These are phyloP conservation scores for Hypoxylon sp. DNA, from an alignment of 2,329 filamentous ascomycete genomes.

Conservation along the genomic window DNA sequence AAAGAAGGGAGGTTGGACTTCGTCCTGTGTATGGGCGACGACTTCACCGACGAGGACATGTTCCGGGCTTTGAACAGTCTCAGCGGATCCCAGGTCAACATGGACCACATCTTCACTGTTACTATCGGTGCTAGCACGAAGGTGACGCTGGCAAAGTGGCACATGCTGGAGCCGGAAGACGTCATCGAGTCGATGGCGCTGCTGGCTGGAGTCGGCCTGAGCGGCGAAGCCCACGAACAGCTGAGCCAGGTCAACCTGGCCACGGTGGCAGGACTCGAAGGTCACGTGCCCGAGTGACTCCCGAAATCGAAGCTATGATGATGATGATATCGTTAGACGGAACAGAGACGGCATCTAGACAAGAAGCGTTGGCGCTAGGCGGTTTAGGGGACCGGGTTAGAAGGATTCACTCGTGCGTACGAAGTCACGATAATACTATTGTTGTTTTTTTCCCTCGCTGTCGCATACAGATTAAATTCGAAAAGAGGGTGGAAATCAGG, in stretches of 20 bases:
- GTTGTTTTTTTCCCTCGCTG: not conserved
- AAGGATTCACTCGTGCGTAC: conserved; percentile 19
- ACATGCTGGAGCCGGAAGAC: conserved; percentile 86
- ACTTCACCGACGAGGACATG: conserved; percentile 97
- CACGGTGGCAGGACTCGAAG: conserved; percentile 61
- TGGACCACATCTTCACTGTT: conserved; percentile 82
- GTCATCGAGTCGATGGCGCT: conserved; percentile 75
- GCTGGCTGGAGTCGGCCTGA: conserved; percentile 56
- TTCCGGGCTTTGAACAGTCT: conserved; percentile 80
- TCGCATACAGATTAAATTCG: not conserved
- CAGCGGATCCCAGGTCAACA: conserved; percentile 61
- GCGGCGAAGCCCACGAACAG: conserved; percentile 49
- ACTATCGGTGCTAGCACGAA: conserved; percentile 93
- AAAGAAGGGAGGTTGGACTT: conserved; percentile 73
- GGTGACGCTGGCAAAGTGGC: conserved; percentile 88
- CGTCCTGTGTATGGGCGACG: conserved; percentile 89
- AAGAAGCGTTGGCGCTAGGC: conserved; percentile 28
- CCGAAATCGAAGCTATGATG: conserved; percentile 25
- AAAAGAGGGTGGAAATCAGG: not conserved
- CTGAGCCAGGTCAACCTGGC: conserved; percentile 65
- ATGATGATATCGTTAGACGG: conserved; percentile 20
- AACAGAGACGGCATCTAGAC: conserved; percentile 17
- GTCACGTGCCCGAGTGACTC: conserved; percentile 56
- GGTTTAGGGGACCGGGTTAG: conserved; percentile 14
- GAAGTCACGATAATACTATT: conserved; percentile 1